These are phyloP conservation scores for Colletotrichum chlorophyti DNA, from an alignment of 2,329 filamentous ascomycete species.

Conservation along the genomic window DNA sequence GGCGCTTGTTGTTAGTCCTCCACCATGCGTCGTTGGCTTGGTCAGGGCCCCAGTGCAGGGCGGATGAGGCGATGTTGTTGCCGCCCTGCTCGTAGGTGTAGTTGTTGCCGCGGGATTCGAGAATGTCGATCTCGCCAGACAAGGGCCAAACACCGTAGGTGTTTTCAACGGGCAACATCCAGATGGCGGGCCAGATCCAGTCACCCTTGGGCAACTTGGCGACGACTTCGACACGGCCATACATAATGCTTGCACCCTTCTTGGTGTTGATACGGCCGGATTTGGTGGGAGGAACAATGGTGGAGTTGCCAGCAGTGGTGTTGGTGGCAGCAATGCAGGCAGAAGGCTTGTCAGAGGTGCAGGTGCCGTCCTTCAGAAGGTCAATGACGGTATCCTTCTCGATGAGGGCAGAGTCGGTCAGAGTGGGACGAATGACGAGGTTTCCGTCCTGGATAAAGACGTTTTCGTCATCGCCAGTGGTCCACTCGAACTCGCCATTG, in stretches of 20 bases:
- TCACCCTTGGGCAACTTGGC: conserved; percentile 80
- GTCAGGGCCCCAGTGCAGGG: conserved; percentile 84
- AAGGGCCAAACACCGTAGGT: conserved; percentile 80
- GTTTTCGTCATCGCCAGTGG: conserved; percentile 75
- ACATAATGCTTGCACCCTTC: conserved; percentile 74
- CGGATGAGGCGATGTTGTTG: conserved; percentile 80
- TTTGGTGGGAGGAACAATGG: conserved; percentile 77
- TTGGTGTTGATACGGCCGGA: conserved; percentile 82
- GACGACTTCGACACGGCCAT: conserved; percentile 80
- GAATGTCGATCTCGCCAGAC: conserved; percentile 85
- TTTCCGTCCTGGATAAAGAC: conserved; percentile 73
- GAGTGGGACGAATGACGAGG: conserved; percentile 78
- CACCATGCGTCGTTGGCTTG: conserved; percentile 78
- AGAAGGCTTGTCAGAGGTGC: conserved; percentile 64
- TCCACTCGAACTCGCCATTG: conserved; percentile 83
- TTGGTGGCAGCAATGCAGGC: conserved; percentile 77
- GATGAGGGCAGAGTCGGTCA: conserved; percentile 73
- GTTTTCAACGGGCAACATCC: conserved; percentile 80
- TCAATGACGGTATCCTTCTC: conserved; percentile 72
- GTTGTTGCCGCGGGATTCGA: conserved; percentile 84
- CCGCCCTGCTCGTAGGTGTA: conserved; percentile 77
- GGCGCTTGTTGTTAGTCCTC: conserved; percentile 80
- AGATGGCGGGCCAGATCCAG: conserved; percentile 93
- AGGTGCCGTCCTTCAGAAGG: conserved; percentile 69
- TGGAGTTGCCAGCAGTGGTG: conserved; percentile 71